These are phyloP conservation scores for Agaricus sinodeliciosus DNA, from an alignment of 768 basidiomycete genomes.

Conservation along the genomic window DNA sequence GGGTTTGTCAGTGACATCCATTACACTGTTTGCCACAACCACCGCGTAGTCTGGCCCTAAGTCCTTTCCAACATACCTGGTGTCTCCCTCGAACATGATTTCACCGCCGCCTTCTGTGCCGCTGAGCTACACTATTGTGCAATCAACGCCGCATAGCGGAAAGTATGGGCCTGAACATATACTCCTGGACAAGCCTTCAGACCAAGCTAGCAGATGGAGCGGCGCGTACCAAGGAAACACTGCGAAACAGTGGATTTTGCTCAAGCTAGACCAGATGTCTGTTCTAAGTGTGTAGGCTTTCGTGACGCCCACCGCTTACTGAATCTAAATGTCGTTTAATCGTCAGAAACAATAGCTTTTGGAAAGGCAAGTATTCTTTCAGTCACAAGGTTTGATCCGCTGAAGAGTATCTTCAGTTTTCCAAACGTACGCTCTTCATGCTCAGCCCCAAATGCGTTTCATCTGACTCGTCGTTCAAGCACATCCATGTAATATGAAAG, in stretches of 20 bases:
- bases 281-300: slow-evolving; percentile 57
- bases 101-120: slow-evolving; percentile 19
- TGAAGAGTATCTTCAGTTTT: slow-evolving; percentile 26
- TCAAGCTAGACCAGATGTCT: slow-evolving; percentile 51
- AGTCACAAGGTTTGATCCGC: not conserved
- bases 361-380: slow-evolving; percentile 53
- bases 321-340: slow-evolving; percentile 1
- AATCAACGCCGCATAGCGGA: slow-evolving; percentile 66
- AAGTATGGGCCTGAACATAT: slow-evolving; percentile 67
- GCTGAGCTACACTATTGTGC: slow-evolving; percentile 45
- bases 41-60: not conserved
- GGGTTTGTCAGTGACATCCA: not conserved
- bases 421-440: slow-evolving; percentile 27
- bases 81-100: not conserved
- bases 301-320: not conserved
- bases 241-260: slow-evolving; percentile 62
- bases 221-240: slow-evolving; percentile 50
- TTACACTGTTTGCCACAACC: not conserved
- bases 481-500: slow-evolving; percentile 83
- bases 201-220: slow-evolving; percentile 72
- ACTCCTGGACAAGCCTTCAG: slow-evolving; percentile 51
- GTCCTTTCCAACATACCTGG: no score
- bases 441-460: not conserved
- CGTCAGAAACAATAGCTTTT: slow-evolving; percentile 67
- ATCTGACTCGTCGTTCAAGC: slow-evolving; percentile 31